Evolutionary conservation across 768 basidiomycete species (phyloP), one percentile per base, ranked within the genome.

Genomic region (Leccinum rimulosum): DNA sequence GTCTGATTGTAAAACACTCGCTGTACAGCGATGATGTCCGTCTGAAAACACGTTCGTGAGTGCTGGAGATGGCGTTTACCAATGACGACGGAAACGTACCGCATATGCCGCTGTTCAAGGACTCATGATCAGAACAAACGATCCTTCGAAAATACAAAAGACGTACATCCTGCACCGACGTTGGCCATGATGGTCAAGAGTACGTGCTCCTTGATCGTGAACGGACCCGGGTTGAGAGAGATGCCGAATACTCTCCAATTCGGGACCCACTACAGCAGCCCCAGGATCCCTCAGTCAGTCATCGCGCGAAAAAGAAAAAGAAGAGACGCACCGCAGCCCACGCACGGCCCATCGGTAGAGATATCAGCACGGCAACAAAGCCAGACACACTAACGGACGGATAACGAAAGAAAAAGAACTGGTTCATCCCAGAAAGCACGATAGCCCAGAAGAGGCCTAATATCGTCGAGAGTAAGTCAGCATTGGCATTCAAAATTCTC

Each of bases 341-440:
- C 1, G 77, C 71, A 25, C 86, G 80, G 25, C 89, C 88, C 6
- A 88, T 60, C 1, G 90, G 91, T 63, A 90, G 86, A 8, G 82
- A 81, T 6, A 92, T 66, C 15, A 93, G 75, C 62, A 89, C 85
- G 0, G 88, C 86, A 15, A 91, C 85, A 57, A 88, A 79, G 76
- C 68, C 64, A 49, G 67, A 72, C 56, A 80, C 55, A 6, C 22
- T 22, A 47, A 76, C 72, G 12, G 77, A 72, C 5, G 88, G 88
- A 66, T 83, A 89, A 27, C 88, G 82, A 61, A 89, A 83, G 70
- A 81, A 86, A 72, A 90, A 89, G 73, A 89, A 90, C 65, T 90
- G 88, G 71, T 91, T 91, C 77, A 90, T 77, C 47, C 88, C 87
- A 1, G 89, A 80, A 28, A 91, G 77, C 52, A 91, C n/a, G 63